Evolutionary conservation across 176 grass and related monocot genomes (phyloP), one percentile per base, ranked within the genome.

Genomic region (Zizania latifolia): DNA sequence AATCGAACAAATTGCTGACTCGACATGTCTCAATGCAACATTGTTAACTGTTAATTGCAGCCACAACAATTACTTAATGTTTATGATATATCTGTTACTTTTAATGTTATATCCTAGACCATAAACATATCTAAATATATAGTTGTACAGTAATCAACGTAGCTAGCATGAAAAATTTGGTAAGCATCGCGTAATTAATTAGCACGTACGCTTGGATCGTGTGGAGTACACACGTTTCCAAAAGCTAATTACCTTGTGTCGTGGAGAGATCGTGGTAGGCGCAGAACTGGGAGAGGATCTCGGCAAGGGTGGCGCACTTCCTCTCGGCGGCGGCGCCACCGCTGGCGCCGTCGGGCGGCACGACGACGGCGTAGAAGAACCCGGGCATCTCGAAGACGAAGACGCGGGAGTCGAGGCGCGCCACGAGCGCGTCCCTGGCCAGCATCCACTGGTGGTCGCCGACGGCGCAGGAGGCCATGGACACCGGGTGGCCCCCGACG

Each of bases 361-460:
- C 44, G 46, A 80, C 73, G 26, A 85, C 78, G 13, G 90, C 90
- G 54, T 84, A 93, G 77, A 84, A 88, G 77, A 93, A 93, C 0
- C 90, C 93, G 0, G 90, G 85, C 23, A 89, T 78, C 77, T 82
- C 93, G 72, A 97, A 97, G 68, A 89, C 85, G 56, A 90, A 97
- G 80, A 73, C 87, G 3, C 80, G 72, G 15, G 71, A 43, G 53
- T 71, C 88, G 29, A 91, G 13, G 1, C 77, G 86, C 10, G 82
- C 82, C 4, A 91, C 88, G 34, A 90, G 53, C 4, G 88, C 84
- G 62, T 97, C 93, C 65, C 85, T 84, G 2, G 90, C 85, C 2
- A 97, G 77, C 88, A 93, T 89, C 93, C 90, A 97, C 30, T 91
- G 90, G 76, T 97, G 90, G 77, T 97, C 85, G n/a, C 78, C 90